A percentile compares a stretch with the other conserved stretches of the same genome.
These are phyloP conservation scores for Fusarium sp. DNA, from an alignment of 2,329 filamentous ascomycete genomes.

Conservation along the genomic window DNA sequence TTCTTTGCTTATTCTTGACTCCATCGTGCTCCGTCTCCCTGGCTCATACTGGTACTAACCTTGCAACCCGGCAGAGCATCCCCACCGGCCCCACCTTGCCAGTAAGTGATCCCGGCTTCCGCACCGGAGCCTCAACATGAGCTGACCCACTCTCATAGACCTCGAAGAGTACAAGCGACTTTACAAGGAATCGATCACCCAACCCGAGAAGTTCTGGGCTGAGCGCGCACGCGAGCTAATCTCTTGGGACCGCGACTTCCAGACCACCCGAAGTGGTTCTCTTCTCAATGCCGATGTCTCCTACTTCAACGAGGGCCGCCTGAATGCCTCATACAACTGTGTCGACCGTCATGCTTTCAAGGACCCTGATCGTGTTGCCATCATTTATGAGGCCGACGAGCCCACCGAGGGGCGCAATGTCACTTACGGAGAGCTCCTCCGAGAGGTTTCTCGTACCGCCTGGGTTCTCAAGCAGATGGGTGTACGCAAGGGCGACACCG, in stretches of 20 bases:
- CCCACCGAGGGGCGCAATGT: slow-evolving; percentile 84
- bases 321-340: slow-evolving; percentile 98
- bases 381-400: slow-evolving; percentile 99
- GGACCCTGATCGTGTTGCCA: slow-evolving; percentile 90
- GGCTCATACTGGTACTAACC: slow-evolving; percentile 48
- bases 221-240: slow-evolving; percentile 86
- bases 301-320: slow-evolving; percentile 92
- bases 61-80: slow-evolving; percentile 64
- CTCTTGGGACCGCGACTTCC: slow-evolving; percentile 89
- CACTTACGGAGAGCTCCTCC: slow-evolving; percentile 91
- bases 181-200: slow-evolving; percentile 85
- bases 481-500: slow-evolving; percentile 95
- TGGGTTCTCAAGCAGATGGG: slow-evolving; percentile 94
- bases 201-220: slow-evolving; percentile 91
- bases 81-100: slow-evolving; percentile 71
- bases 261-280: slow-evolving; percentile 83
- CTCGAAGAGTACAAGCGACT: slow-evolving; percentile 73
- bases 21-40: slow-evolving; percentile 18
- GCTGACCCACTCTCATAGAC: slow-evolving; percentile 51
- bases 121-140: slow-evolving; percentile 38
- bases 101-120: slow-evolving; percentile 56
- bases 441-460: slow-evolving; percentile 87
- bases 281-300: slow-evolving; percentile 83
- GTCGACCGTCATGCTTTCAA: slow-evolving; percentile 96
- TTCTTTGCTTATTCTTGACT: slow-evolving; percentile 16